These are phyloP conservation scores for Irpex sp. DNA, from an alignment of 1,284 basidiomycete species.

Conservation along the genomic window DNA sequence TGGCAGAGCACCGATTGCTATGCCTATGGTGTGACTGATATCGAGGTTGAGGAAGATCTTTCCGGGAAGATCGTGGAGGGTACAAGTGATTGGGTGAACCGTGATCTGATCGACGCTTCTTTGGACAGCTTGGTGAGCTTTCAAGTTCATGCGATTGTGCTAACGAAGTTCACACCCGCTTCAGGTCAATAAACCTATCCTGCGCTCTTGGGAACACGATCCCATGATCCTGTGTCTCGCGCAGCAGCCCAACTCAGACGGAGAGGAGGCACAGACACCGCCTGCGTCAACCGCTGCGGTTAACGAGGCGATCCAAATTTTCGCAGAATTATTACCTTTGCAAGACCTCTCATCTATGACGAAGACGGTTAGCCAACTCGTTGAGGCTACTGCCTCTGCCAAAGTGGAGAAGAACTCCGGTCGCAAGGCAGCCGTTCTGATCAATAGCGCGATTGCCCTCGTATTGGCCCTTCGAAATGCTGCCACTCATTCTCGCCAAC, in stretches of 20 bases:
- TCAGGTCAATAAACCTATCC: conserved; percentile 75
- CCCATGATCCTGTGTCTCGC: conserved; percentile 71
- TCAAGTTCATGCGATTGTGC: background rate
- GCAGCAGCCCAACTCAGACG: conserved; percentile 38
- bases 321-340: conserved; percentile 75
- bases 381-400: conserved; percentile 68
- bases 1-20: conserved; percentile 91
- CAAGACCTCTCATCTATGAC: conserved; percentile 73
- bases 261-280: conserved; percentile 56
- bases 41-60: conserved; percentile 48
- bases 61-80: conserved; percentile 27
- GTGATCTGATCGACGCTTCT: conserved; percentile 74
- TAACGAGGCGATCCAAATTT: conserved; percentile 86
- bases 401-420: conserved; percentile 90
- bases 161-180: background rate
- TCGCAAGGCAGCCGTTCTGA: conserved; percentile 81
- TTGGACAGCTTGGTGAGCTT: conserved; percentile 69
- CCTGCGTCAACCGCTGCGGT: conserved; percentile 84
- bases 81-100: conserved; percentile 59
- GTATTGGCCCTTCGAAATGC: conserved; percentile 70
- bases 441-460: conserved; percentile 83
- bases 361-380: conserved; percentile 66
- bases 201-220: conserved; percentile 87
- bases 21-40: conserved; percentile 87
- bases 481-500: conserved; percentile 51